Conservation (phyloP, 2,329 filamentous ascomycete genomes). For the Exophiala lecanii-corni region DNA sequence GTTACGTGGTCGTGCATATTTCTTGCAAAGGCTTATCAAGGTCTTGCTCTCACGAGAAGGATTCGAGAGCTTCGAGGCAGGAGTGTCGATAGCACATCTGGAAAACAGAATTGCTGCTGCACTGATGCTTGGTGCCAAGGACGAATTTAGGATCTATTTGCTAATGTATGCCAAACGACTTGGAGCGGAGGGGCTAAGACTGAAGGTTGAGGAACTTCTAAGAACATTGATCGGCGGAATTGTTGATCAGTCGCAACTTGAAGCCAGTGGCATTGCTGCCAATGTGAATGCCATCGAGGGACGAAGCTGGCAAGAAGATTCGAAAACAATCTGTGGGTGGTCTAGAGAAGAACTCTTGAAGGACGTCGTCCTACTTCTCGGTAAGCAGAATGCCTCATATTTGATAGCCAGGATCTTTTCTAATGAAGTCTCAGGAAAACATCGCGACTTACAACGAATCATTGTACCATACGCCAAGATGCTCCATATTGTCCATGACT, state of each 20-base stretch:
- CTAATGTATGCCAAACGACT: constrained; percentile 97
- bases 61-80: constrained; percentile 86
- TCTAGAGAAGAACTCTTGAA: constrained; percentile 79
- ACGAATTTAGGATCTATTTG: constrained; percentile 93
- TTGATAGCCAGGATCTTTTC: constrained; percentile 5
- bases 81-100: constrained; percentile 86
- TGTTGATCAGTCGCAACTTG: constrained; percentile 42
- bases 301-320: constrained; percentile 61
- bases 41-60: constrained; percentile 80
- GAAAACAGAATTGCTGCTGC: constrained; percentile 93
- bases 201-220: constrained; percentile 89
- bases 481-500: constrained; percentile 51
- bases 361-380: constrained; percentile 86
- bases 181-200: constrained; percentile 78
- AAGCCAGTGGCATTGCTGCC: constrained; percentile 49
- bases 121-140: constrained; percentile 73
- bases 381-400: constrained; percentile 51
- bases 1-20: constrained; percentile 85
- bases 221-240: constrained; percentile 73
- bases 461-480: constrained; percentile 91
- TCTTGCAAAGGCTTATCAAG: constrained; percentile 87
- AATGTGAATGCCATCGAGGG: constrained; percentile 44
- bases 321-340: constrained; percentile 82
- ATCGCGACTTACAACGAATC: constrained; percentile 85
- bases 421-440: constrained; percentile 66